Conservation (phyloP, 2,329 filamentous ascomycete genomes). For the Sporothrix pseudoabietina region DNA sequence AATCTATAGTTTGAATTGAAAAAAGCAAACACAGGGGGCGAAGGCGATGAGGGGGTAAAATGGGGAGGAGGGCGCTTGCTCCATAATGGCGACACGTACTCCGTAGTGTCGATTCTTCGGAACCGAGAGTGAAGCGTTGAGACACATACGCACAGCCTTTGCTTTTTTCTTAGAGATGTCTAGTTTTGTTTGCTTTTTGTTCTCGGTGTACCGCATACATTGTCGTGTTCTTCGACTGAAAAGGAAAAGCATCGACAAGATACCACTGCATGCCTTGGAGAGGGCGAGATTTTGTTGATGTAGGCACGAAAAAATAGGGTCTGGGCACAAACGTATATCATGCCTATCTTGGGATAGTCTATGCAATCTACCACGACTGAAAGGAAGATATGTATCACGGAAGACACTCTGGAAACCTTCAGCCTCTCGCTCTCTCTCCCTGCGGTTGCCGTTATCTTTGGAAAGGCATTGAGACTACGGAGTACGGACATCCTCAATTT, state of each 20-base stretch:
- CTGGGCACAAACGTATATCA: neutral
- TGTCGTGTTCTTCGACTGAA: neutral
- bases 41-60: no score
- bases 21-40: neutral
- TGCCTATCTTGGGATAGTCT: neutral
- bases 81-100: no score
- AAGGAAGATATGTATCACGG: neutral
- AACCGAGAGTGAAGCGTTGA: neutral
- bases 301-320: neutral
- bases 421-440: neutral
- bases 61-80: no score
- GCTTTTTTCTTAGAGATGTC: neutral
- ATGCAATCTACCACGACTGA: no score
- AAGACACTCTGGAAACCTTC: neutral
- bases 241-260: neutral
- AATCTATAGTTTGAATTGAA: neutral
- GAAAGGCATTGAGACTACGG: no score
- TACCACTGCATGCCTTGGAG: neutral
- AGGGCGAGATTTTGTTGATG: neutral
- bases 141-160: neutral
- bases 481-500: neutral
- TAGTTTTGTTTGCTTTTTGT: neutral
- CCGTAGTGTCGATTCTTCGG: neutral
- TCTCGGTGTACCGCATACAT: neutral
- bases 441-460: neutral